A percentile compares a stretch with the other conserved stretches of the same genome.
These are phyloP conservation scores for Ascoidea tarda DNA, from an alignment of 805 yeast species.

Conservation along the genomic window DNA sequence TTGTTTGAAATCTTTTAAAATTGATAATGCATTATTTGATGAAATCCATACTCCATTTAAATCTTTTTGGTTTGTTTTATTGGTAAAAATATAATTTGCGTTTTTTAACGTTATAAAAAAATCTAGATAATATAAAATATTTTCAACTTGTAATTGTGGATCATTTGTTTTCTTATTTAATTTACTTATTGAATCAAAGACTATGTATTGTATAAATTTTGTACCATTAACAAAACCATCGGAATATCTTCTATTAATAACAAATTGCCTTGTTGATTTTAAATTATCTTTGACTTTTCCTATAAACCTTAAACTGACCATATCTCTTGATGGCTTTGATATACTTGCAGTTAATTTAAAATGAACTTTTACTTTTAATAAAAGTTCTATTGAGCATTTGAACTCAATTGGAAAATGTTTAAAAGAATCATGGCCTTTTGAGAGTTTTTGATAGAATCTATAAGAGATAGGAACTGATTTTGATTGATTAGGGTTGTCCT, in stretches of 20 bases:
- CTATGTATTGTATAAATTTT: neutral
- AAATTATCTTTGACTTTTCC: neutral
- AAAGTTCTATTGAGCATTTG: neutral
- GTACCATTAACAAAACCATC: conserved; percentile 1
- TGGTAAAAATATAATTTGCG: neutral
- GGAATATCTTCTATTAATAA: neutral
- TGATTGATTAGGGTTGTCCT: neutral
- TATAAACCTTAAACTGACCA: neutral
- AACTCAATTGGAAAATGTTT: neutral
- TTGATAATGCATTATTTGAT: too few species aligned
- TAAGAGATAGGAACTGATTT: neutral
- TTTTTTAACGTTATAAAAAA: too few species aligned
- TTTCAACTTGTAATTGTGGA: neutral
- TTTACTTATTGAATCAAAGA: neutral
- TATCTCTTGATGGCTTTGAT: neutral
- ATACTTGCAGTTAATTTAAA: neutral
- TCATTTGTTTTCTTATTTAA: neutral
- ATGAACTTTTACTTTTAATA: neutral
- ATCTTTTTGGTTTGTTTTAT: too few species aligned
- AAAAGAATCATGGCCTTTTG: neutral
- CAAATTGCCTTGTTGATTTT: neutral
- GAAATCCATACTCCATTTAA: too few species aligned
- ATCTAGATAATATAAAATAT: neutral
- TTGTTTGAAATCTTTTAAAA: too few species aligned
- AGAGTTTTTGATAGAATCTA: neutral